These are phyloP conservation scores for Leptomonas pyrrhocoris DNA, from an alignment of 208 protist species.

Conservation along the genomic window DNA sequence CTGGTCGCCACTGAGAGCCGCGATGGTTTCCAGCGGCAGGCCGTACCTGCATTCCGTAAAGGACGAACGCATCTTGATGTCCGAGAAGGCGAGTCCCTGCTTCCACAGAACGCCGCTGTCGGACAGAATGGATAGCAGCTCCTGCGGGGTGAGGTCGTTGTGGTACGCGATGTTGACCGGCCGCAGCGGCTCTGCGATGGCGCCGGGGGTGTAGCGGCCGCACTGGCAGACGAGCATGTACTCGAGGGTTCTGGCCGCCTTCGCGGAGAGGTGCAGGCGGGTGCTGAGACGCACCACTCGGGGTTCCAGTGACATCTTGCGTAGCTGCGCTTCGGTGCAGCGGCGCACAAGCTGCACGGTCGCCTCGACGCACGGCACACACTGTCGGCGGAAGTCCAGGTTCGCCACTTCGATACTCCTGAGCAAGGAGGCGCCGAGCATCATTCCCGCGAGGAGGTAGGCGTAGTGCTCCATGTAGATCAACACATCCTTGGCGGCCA, in stretches of 20 bases:
- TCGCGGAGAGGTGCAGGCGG: slow-evolving; percentile 51
- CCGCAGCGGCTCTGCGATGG: slow-evolving; percentile 29
- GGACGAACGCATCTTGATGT: slow-evolving; percentile 51
- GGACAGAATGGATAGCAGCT: slow-evolving; percentile 76
- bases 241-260: slow-evolving; percentile 57
- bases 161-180: slow-evolving; percentile 61
- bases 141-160: slow-evolving; percentile 62
- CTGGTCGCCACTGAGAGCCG: slow-evolving; percentile 72
- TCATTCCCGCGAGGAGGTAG: slow-evolving; percentile 18
- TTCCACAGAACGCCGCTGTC: slow-evolving; percentile 82
- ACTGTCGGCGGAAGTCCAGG: slow-evolving; percentile 53
- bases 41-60: slow-evolving; percentile 73
- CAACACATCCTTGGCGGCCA: slow-evolving; percentile 54
- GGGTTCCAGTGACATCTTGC: slow-evolving; percentile 55
- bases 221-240: slow-evolving; percentile 84
- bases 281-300: slow-evolving; percentile 71
- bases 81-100: slow-evolving; percentile 74
- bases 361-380: slow-evolving; percentile 49
- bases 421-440: slow-evolving; percentile 31
- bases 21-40: slow-evolving; percentile 80
- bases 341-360: slow-evolving; percentile 24
- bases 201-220: slow-evolving; percentile 38
- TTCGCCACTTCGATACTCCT: slow-evolving; percentile 26
- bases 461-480: slow-evolving; percentile 46
- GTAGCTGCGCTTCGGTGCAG: slow-evolving; percentile 40